phyloP scores from a whole-genome alignment of 2,329 filamentous ascomycete genomes.

The Colletotrichum filicis region DNA sequence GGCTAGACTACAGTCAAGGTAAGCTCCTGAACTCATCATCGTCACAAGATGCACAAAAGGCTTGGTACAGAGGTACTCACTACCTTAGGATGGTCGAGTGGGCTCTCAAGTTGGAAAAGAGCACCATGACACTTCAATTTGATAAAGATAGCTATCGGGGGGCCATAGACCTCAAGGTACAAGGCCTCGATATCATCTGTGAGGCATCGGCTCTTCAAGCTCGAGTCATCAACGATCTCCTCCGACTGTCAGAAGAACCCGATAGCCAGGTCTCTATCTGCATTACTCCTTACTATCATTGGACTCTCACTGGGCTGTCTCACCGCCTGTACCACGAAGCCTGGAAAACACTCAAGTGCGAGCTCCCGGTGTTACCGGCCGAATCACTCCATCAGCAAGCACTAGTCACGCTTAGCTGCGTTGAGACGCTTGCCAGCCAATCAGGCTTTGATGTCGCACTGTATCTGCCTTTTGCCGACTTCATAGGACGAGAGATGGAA shows the following conservation, averaged over 20 bases:
- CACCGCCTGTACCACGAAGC: neutral
- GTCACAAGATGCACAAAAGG: neutral
- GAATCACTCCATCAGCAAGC: slow-evolving; percentile 8
- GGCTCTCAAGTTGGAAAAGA: neutral
- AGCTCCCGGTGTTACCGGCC: slow-evolving; percentile 1
- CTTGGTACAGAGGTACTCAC: no score
- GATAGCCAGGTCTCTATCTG: neutral
- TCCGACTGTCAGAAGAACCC: neutral
- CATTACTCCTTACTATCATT: slow-evolving; percentile 14
- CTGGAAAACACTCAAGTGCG: slow-evolving; percentile 8
- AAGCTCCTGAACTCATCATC: neutral
- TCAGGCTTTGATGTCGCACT: neutral
- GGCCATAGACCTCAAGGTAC: neutral
- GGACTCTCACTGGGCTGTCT: neutral
- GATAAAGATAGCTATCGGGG: neutral
- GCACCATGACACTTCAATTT: neutral
- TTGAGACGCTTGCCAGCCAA: neutral
- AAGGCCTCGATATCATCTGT: slow-evolving; percentile 5
- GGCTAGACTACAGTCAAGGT: slow-evolving; percentile 14
- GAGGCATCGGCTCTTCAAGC: neutral
- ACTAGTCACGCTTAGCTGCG: neutral
- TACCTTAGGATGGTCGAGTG: neutral
- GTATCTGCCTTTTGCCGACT: slow-evolving; percentile 12
- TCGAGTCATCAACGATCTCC: neutral
- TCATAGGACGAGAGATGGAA: slow-evolving; percentile 8